Conservation (phyloP, 2,329 filamentous ascomycete genomes). For the Leptographium flavum region DNA sequence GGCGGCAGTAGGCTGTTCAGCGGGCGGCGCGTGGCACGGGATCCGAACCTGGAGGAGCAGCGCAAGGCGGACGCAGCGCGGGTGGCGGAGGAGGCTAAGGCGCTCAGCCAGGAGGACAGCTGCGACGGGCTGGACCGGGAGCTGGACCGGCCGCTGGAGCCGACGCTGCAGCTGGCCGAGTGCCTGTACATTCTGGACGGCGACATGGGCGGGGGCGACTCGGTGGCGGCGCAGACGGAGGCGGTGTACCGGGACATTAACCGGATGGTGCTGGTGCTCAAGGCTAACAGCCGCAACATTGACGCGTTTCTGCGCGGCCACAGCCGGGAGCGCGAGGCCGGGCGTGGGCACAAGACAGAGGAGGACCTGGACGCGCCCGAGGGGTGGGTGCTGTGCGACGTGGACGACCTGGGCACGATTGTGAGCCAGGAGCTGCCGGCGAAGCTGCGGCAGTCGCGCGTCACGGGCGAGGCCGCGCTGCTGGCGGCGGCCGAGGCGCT, state of each 20-base stretch:
- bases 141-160: conserved; percentile 44
- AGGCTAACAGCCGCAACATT: conserved; percentile 63
- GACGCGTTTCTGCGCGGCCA: conserved; percentile 55
- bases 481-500: conserved; percentile 55
- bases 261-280: conserved; percentile 87
- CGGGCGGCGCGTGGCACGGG: conserved; percentile 28
- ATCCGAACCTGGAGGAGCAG: conserved; percentile 34
- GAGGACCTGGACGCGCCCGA: conserved; percentile 56
- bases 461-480: conserved; percentile 55
- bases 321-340: conserved; percentile 36
- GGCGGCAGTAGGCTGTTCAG: conserved; percentile 1
- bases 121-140: conserved; percentile 47
- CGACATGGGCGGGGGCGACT: conserved; percentile 37
- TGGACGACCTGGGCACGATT: conserved; percentile 51
- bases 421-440: conserved; percentile 49
- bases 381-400: conserved; percentile 63
- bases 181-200: conserved; percentile 41
- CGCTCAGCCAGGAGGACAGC: conserved; percentile 54
- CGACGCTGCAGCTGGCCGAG: conserved; percentile 48
- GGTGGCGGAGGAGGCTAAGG: conserved; percentile 40
- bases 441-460: conserved; percentile 51
- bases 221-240: conserved; percentile 48
- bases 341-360: conserved; percentile 29
- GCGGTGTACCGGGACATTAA: conserved; percentile 69
- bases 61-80: conserved; percentile 37